These are phyloP conservation scores for Mortierella sp. DNA, from an alignment of 371 early-diverging fungal genomes.

Conservation along the genomic window DNA sequence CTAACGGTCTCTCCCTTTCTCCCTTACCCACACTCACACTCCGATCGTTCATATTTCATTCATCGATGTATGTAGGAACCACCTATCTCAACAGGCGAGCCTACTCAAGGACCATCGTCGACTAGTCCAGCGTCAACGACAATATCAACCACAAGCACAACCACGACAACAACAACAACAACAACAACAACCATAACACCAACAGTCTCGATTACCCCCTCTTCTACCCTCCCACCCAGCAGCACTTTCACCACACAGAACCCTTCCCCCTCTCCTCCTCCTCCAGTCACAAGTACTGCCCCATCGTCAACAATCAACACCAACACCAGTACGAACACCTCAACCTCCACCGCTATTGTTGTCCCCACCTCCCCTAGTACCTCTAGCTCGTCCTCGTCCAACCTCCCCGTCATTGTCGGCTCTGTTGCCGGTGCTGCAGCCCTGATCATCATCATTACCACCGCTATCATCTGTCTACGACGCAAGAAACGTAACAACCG, in stretches of 20 bases:
- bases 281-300: not conserved
- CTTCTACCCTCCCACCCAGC: not conserved
- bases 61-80: not conserved
- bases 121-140: not conserved
- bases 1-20: not conserved
- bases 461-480: conserved; percentile 45
- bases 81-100: not conserved
- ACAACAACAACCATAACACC: conserved; percentile 6
- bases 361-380: not conserved
- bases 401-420: conserved; percentile 51
- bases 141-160: not conserved
- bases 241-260: not conserved
- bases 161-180: conserved; percentile 10
- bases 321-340: not conserved
- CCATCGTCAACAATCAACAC: not conserved
- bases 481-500: conserved; percentile 33
- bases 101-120: not conserved
- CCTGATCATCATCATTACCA: conserved; percentile 37
- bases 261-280: not conserved
- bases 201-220: not conserved
- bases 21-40: not conserved
- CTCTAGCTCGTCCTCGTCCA: conserved; percentile 17
- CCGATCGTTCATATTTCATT: not conserved
- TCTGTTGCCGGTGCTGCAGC: conserved; percentile 37
- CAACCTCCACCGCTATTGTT: not conserved